Base-by-base conservation (phyloP, 2,329 filamentous ascomycete species). In the Fusarium musae region DNA sequence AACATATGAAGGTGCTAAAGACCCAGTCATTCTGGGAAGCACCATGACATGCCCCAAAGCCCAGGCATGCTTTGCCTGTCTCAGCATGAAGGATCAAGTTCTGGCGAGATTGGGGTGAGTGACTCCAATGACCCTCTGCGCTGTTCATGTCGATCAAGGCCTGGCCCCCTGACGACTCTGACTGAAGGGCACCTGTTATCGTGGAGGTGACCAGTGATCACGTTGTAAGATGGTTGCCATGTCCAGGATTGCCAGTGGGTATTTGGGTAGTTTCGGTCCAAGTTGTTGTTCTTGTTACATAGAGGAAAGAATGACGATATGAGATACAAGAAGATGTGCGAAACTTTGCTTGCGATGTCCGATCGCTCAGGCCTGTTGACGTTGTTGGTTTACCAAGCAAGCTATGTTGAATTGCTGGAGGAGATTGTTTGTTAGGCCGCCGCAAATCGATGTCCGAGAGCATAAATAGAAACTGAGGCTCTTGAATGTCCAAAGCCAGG, bases 361-460 rank as follows among this genome's bases (percentile, higher is more conserved):
- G 12, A 16, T 46, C 23, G 16, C 17, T 23, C 21, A 42, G 26
- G 12, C 21, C n/a, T 17, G 39, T 26, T 40, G 28, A 30, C 23
- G 21, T 37, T 28, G 21, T 37, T 28, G 28, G 32, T n/a, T 28
- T 50, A 37, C 40, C 34, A 46, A 39, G 21, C 34, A 46, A 39
- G 21, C 32, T 37, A 34, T 15, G 34, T 32, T n/a, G 36, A 64
- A 56, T 30, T 17, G 39, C 43, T 42, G 32, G 46, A 17, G 57
- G n/a, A 56, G 39, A 36, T 44, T 32, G 49, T 23, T 40, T 36
- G 39, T 52, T 43, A 26, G 58, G 23, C 36, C 68, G 30, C 63
- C 63, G 67, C 67, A 71, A 53, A 59, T 70, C 32, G 43, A 69
- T 72, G 46, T 72, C 68, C 63, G 68, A 59, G 37, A 57, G 34